phyloP scores from a whole-genome alignment of 2,329 filamentous ascomycete species.

The Fusarium coicis region DNA sequence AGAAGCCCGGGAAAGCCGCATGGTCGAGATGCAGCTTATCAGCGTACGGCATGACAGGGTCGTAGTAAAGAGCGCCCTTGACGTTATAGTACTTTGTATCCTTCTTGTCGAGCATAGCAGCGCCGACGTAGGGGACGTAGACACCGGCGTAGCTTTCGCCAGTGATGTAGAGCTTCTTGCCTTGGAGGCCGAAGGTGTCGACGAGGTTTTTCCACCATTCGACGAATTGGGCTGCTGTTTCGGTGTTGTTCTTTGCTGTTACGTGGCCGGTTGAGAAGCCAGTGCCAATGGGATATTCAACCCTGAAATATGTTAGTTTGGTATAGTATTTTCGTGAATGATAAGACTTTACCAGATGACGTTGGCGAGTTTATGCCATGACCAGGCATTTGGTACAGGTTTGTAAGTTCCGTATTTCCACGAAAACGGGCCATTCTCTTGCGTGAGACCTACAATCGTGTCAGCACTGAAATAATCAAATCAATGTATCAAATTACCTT shows the following conservation, averaged over 20 bases:
- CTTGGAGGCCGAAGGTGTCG: neutral
- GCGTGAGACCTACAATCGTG: neutral
- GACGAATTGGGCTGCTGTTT: constrained; percentile 11
- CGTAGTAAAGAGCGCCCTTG: constrained; percentile 15
- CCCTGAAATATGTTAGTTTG: neutral
- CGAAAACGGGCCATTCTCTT: constrained; percentile 13
- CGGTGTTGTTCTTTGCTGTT: constrained; percentile 14
- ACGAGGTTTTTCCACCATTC: constrained; percentile 22
- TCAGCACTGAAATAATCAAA: neutral
- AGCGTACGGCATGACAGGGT: constrained; percentile 18
- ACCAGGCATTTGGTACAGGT: constrained; percentile 13
- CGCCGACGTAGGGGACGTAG: constrained; percentile 16
- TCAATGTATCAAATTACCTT: accelerated
- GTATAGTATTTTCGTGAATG: accelerated
- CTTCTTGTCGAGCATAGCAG: constrained; percentile 14
- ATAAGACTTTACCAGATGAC: neutral
- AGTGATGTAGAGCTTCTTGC: constrained; percentile 7
- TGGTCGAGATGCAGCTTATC: constrained; percentile 3
- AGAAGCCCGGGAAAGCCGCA: constrained; percentile 10
- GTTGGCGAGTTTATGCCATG: constrained; percentile 18
- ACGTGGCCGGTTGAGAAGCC: constrained; percentile 14
- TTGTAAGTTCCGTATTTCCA: constrained; percentile 26
- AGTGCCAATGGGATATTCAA: constrained; percentile 14
- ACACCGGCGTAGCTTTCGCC: constrained; percentile 17
- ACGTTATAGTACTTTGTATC: constrained; percentile 11